These are phyloP conservation scores for Sclerotinia borealis DNA, from an alignment of 2,329 filamentous ascomycete species.

Conservation along the genomic window DNA sequence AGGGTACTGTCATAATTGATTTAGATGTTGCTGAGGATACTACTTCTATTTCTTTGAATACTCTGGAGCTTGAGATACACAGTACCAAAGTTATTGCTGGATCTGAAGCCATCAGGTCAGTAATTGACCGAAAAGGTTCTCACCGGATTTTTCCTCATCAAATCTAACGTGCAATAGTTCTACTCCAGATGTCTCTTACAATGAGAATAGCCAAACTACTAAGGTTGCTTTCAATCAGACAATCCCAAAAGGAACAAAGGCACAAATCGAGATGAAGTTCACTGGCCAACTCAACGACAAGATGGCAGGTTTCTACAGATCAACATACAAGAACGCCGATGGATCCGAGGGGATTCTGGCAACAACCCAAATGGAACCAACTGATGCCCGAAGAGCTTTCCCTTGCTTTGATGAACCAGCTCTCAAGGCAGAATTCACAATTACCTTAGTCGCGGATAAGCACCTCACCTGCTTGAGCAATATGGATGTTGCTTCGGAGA, in stretches of 20 bases:
- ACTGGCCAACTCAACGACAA: constrained; percentile 80
- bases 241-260: constrained; percentile 69
- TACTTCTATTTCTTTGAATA: constrained; percentile 80
- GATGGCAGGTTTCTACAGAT: constrained; percentile 97
- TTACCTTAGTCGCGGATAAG: constrained; percentile 87
- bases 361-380: constrained; percentile 94
- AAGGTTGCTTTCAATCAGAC: constrained; percentile 72
- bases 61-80: constrained; percentile 78
- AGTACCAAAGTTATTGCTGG: constrained; percentile 61
- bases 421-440: constrained; percentile 86
- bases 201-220: constrained; percentile 75
- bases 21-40: constrained; percentile 82
- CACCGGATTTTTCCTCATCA: constrained; percentile 13
- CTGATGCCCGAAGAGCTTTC: constrained; percentile 86
- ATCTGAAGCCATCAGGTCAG: constrained; percentile 45
- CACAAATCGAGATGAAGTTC: constrained; percentile 71
- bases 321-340: constrained; percentile 79
- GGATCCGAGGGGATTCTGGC: constrained; percentile 78
- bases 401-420: constrained; percentile 96
- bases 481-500: constrained; percentile 86
- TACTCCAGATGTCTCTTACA: constrained; percentile 63
- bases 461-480: constrained; percentile 89
- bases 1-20: constrained; percentile 79
- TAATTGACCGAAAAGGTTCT: constrained; percentile 11
- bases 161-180: constrained; percentile 42